Percentiles rank a stretch among this genome's conserved stretches.
Conservation (phyloP, 345 rosid genomes). For the Limnanthes douglasii region DNA sequence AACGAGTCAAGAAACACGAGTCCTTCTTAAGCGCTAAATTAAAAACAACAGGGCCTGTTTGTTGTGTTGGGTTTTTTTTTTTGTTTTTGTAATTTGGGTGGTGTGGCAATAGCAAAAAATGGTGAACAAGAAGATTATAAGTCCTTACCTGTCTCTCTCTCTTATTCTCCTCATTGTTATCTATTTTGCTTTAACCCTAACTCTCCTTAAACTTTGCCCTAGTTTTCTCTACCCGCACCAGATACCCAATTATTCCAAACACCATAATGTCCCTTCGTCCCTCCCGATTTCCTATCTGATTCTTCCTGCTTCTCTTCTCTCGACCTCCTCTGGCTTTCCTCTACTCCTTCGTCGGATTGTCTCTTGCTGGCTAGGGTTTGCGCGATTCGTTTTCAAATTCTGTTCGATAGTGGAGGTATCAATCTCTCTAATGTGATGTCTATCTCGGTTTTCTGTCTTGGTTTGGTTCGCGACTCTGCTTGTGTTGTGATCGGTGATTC, state of each 20-base stretch:
- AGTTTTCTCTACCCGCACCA: not conserved
- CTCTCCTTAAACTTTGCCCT: conserved; percentile 12
- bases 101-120: conserved; percentile 73
- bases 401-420: no score
- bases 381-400: not conserved
- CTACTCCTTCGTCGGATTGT: not conserved
- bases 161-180: conserved; percentile 12
- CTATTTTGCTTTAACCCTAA: conserved; percentile 27
- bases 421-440: no score
- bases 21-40: not conserved
- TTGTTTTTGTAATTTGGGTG: conserved; percentile 9
- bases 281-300: conserved; percentile 1
- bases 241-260: conserved; percentile 5
- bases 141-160: conserved; percentile 25
- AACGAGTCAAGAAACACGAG: conserved; percentile 10
- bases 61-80: conserved; percentile 9
- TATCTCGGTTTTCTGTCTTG: not conserved
- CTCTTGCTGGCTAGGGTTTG: conserved; percentile 7
- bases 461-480: not conserved
- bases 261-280: not conserved
- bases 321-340: conserved; percentile 5
- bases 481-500: not conserved
- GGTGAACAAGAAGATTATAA: conserved; percentile 50
- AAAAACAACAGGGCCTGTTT: conserved; percentile 16
- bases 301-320: conserved; percentile 3